phyloP scores from a whole-genome alignment of 2,329 filamentous ascomycete species.

The Aureobasidium sp. region DNA sequence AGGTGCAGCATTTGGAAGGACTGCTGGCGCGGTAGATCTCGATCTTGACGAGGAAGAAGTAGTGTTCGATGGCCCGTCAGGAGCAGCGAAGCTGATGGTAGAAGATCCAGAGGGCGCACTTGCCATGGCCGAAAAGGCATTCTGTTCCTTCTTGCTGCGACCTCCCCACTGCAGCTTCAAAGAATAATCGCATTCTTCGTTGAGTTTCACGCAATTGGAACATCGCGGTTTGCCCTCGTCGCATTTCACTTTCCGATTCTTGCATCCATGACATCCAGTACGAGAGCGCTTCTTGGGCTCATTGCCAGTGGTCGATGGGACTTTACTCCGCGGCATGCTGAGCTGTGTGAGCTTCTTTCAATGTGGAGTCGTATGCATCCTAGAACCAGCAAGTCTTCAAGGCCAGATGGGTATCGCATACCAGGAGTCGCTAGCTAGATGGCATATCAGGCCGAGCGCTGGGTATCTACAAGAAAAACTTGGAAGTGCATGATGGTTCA shows the following conservation, averaged over 20 bases:
- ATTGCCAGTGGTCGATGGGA: constrained; percentile 47
- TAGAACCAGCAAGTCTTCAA: not conserved
- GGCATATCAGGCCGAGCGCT: too few relatives aligned
- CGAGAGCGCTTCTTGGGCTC: constrained; percentile 62
- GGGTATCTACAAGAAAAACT: not conserved
- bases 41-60: not conserved
- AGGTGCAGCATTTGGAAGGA: not conserved
- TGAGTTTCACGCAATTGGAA: constrained; percentile 63
- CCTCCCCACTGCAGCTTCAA: constrained; percentile 78
- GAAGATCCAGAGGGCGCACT: not conserved
- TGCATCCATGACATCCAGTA: constrained; percentile 70
- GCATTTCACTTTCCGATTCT: constrained; percentile 73
- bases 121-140: constrained; percentile 24
- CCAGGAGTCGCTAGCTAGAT: too few relatives aligned
- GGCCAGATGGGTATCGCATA: too few relatives aligned
- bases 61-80: not conserved
- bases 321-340: constrained; percentile 59
- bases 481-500: not conserved
- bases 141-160: constrained; percentile 50
- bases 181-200: constrained; percentile 71
- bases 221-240: constrained; percentile 70
- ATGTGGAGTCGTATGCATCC: not conserved
- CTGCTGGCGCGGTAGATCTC: too few relatives aligned
- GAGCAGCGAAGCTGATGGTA: constrained; percentile 2
- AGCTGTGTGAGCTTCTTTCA: constrained; percentile 5